Percentiles rank a stretch among this genome's conserved stretches.
phyloP scores from a whole-genome alignment of 768 basidiomycete genomes.

The Lentinula sp. region DNA sequence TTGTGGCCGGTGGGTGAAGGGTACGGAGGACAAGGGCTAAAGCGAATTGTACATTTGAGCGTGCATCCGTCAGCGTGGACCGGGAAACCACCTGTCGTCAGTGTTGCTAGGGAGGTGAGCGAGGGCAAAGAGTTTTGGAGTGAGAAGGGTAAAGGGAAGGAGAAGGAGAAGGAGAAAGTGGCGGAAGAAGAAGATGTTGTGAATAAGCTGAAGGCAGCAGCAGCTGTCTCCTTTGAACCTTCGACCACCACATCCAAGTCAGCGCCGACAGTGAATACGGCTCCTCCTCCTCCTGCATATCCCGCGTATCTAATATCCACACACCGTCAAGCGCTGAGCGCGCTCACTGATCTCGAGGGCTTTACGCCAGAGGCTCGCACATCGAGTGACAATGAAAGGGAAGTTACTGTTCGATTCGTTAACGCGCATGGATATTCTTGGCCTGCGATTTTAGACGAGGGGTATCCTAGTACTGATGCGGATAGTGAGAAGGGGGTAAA shows the following conservation, averaged over 20 bases:
- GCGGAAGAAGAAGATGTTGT: slow-evolving; percentile 10
- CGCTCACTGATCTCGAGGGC: slow-evolving; percentile 17
- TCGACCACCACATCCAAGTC: slow-evolving; percentile 11
- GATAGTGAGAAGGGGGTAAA: slow-evolving; percentile 26
- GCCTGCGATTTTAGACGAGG: slow-evolving; percentile 43
- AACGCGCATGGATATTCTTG: slow-evolving; percentile 39
- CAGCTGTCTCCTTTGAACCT: neutral
- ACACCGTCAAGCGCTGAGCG: slow-evolving; percentile 38
- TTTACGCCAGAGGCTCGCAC: neutral
- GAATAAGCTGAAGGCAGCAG: slow-evolving; percentile 3
- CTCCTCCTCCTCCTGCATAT: slow-evolving; percentile 4
- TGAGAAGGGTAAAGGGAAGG: neutral
- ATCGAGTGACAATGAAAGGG: slow-evolving; percentile 1
- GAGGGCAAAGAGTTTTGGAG: too few species aligned
- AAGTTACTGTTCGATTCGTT: slow-evolving; percentile 25
- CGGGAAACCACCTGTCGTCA: slow-evolving; percentile 35
- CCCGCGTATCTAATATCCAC: slow-evolving; percentile 30
- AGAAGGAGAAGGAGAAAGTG: slow-evolving; percentile 15
- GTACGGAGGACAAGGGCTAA: slow-evolving; percentile 48
- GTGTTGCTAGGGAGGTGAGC: neutral
- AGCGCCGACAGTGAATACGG: slow-evolving; percentile 10
- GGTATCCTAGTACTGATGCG: slow-evolving; percentile 32
- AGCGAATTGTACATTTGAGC: slow-evolving; percentile 56
- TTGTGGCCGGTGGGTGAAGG: slow-evolving; percentile 38
- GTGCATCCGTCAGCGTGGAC: slow-evolving; percentile 81